Conservation (phyloP, 2,329 filamentous ascomycete species). For the Fusarium sacchari region DNA sequence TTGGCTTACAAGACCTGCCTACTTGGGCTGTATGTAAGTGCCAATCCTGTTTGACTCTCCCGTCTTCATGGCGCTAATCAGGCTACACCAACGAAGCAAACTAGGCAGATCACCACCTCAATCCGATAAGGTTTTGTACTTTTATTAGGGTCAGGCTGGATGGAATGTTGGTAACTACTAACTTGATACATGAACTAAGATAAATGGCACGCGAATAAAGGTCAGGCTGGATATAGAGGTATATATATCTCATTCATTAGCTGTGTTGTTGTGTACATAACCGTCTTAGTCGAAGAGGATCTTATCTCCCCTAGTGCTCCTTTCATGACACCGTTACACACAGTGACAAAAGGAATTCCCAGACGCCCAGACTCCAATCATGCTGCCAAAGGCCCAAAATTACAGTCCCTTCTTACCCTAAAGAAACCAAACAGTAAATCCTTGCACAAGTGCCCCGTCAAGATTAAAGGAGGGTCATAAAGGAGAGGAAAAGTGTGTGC, state of each 20-base stretch:
- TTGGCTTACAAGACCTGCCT: background rate
- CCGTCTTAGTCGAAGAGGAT: background rate
- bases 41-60: background rate
- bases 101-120: background rate
- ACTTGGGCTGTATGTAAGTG: background rate
- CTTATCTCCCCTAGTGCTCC: background rate
- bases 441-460: slow-evolving; percentile 13
- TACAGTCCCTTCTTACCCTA: slow-evolving; percentile 20
- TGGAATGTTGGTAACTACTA: background rate
- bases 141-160: background rate
- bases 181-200: background rate
- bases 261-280: slow-evolving; percentile 20
- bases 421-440: slow-evolving; percentile 1
- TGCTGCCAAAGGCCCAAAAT: slow-evolving; percentile 9
- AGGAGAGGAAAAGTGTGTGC: background rate
- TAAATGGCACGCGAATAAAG: background rate
- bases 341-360: slow-evolving; percentile 19
- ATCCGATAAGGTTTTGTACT: background rate
- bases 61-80: background rate
- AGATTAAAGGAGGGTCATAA: slow-evolving; percentile 21
- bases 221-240: background rate
- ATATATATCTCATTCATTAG: slow-evolving; percentile 23
- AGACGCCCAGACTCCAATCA: slow-evolving; percentile 35
- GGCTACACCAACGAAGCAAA: background rate
- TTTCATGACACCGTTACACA: background rate